Evolutionary conservation across 2,329 filamentous ascomycete species (phyloP).

Genomic region (Penicillium sp.): DNA sequence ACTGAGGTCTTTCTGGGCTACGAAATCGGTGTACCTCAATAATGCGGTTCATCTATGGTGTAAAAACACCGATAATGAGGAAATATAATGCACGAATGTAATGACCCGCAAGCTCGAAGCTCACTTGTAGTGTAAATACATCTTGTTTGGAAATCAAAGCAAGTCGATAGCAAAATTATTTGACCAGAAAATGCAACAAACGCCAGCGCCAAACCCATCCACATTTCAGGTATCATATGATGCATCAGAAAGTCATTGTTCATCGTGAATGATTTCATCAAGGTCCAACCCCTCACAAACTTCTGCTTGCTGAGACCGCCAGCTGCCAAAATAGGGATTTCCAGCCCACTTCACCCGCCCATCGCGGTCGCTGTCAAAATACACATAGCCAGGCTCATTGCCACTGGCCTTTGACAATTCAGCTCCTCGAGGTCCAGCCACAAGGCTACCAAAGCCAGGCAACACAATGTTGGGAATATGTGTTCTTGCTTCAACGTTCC

Average conservation of each 20-base stretch:
- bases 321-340: conserved; percentile 40
- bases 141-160: neutral
- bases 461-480: conserved; percentile 39
- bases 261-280: conserved; percentile 23
- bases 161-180: neutral
- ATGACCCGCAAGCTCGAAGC: neutral
- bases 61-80: neutral
- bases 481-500: conserved; percentile 39
- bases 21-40: conserved; percentile 67
- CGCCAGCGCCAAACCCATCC: conserved; percentile 13
- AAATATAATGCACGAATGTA: conserved; percentile 6
- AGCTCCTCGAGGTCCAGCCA: conserved; percentile 28
- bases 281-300: conserved; percentile 43
- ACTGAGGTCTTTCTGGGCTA: conserved; percentile 95
- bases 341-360: conserved; percentile 33
- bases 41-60: neutral
- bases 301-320: conserved; percentile 38
- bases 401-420: conserved; percentile 4
- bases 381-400: conserved; percentile 39
- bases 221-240: conserved; percentile 6
- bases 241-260: conserved; percentile 19
- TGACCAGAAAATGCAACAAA: neutral
- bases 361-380: conserved; percentile 41
- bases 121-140: neutral
- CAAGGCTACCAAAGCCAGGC: conserved; percentile 35